Evolutionary conservation across 2,329 filamentous ascomycete species (phyloP).

Genomic region (Ascochyta rabiei): DNA sequence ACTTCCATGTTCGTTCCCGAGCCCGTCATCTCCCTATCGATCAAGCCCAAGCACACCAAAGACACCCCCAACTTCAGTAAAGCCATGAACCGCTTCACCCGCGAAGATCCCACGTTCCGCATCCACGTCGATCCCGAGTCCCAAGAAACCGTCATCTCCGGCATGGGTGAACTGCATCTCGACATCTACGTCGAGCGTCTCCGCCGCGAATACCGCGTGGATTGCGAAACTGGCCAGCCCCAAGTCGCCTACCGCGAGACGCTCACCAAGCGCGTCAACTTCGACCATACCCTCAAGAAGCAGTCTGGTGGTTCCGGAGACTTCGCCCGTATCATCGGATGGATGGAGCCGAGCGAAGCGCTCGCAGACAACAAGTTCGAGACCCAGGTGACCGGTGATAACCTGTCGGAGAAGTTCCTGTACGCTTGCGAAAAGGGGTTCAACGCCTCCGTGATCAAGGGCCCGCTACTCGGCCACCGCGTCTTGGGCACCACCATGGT

Average conservation of each 20-base stretch:
- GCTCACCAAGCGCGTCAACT: conserved; percentile 77
- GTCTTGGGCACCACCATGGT: conserved; percentile 91
- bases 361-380: conserved; percentile 82
- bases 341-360: conserved; percentile 80
- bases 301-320: conserved; percentile 96
- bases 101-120: conserved; percentile 96
- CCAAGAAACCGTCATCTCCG: conserved; percentile 96
- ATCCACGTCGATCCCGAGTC: conserved; percentile 91
- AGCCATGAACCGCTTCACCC: conserved; percentile 98
- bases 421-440: conserved; percentile 96
- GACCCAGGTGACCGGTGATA: conserved; percentile 84
- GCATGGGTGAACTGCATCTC: conserved; percentile 96
- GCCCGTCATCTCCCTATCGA: conserved; percentile 96
- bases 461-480: conserved; percentile 88
- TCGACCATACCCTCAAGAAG: conserved; percentile 93
- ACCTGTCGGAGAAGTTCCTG: conserved; percentile 94
- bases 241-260: conserved; percentile 98
- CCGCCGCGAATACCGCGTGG: conserved; percentile 93
- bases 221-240: conserved; percentile 93
- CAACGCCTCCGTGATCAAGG: conserved; percentile 78
- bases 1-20: conserved; percentile 98
- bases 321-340: conserved; percentile 90
- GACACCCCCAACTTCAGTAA: conserved; percentile 96
- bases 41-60: conserved; percentile 92
- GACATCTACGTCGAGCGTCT: conserved; percentile 98